Conservation (phyloP, 129 eudicot species). For the Chrysanthemum seticuspe region DNA sequence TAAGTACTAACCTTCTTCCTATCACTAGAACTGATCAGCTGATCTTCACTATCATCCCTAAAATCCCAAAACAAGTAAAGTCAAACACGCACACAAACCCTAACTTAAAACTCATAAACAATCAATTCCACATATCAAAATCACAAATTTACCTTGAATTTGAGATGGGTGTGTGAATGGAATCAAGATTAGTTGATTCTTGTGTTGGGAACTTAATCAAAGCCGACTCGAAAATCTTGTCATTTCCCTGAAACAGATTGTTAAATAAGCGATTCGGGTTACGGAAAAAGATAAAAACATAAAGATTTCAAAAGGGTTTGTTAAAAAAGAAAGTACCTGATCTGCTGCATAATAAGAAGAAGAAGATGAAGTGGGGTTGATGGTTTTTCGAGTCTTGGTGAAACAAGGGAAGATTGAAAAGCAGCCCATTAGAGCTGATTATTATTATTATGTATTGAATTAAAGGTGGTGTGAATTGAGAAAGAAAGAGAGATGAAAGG, state of each 20-base stretch:
- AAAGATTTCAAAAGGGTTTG: neutral
- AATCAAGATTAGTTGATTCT: slow-evolving; percentile 26
- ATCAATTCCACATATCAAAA: neutral
- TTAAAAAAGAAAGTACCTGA: slow-evolving; percentile 28
- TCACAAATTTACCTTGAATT: slow-evolving; percentile 37
- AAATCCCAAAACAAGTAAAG: slow-evolving; percentile 5
- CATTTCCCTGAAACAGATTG: slow-evolving; percentile 27
- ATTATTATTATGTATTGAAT: neutral
- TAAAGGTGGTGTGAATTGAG: slow-evolving; percentile 18
- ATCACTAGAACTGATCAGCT: slow-evolving; percentile 27
- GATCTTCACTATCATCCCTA: slow-evolving; percentile 44
- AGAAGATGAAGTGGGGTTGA: slow-evolving; percentile 4
- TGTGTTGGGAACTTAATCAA: slow-evolving; percentile 25
- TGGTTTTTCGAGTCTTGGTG: slow-evolving; percentile 31
- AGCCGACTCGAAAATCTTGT: slow-evolving; percentile 19
- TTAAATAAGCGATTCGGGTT: neutral
- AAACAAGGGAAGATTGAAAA: slow-evolving; percentile 50
- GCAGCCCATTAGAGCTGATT: slow-evolving; percentile 46
- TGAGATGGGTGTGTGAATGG: slow-evolving; percentile 19
- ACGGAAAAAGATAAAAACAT: neutral
- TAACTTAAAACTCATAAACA: neutral
- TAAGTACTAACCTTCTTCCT: slow-evolving; percentile 29
- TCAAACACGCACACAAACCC: slow-evolving; percentile 8
- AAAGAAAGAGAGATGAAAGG: slow-evolving; percentile 21
- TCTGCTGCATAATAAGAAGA: slow-evolving; percentile 10